Evolutionary conservation across 352 stramenopile genomes (phyloP).

Genomic region (Globisporangium splendens): DNA sequence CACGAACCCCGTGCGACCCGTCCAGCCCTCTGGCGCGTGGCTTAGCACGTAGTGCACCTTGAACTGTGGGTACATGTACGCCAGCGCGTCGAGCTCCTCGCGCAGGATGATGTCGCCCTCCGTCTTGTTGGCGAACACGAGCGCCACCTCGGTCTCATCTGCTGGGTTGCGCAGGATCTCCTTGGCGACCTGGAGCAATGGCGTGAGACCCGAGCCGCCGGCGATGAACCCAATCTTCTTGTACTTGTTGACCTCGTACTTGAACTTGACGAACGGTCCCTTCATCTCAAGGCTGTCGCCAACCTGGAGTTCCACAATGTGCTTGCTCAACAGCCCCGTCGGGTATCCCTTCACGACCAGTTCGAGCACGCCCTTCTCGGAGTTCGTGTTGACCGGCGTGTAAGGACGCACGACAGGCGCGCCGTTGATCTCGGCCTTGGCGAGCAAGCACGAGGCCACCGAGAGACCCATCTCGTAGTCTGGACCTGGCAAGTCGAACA

Average conservation of each 20-base stretch:
- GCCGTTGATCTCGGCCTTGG: conserved; percentile 62
- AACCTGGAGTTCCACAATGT: conserved; percentile 82
- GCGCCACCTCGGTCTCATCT: conserved; percentile 80
- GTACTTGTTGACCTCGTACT: conserved; percentile 84
- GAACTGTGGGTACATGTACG: conserved; percentile 79
- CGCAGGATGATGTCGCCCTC: conserved; percentile 89
- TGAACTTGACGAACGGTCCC: conserved; percentile 85
- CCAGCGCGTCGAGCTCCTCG: conserved; percentile 80
- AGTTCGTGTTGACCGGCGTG: conserved; percentile 85
- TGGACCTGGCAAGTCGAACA: conserved; percentile 52
- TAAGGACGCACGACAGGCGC: conserved; percentile 84
- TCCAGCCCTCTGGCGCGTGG: conserved; percentile 68
- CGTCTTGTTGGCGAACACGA: conserved; percentile 84
- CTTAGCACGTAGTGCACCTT: conserved; percentile 70
- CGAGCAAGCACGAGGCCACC: conserved; percentile 51
- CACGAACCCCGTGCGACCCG: conserved; percentile 65
- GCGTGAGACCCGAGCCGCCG: conserved; percentile 88
- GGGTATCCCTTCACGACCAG: conserved; percentile 91
- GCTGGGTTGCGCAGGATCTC: conserved; percentile 77
- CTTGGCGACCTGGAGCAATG: conserved; percentile 87
- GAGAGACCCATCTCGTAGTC: conserved; percentile 66
- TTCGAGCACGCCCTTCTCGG: conserved; percentile 78
- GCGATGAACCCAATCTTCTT: conserved; percentile 89
- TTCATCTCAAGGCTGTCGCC: conserved; percentile 90
- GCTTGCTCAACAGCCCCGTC: conserved; percentile 78